phyloP scores from a whole-genome alignment of 805 yeast genomes.

The Pichia deserticola region DNA sequence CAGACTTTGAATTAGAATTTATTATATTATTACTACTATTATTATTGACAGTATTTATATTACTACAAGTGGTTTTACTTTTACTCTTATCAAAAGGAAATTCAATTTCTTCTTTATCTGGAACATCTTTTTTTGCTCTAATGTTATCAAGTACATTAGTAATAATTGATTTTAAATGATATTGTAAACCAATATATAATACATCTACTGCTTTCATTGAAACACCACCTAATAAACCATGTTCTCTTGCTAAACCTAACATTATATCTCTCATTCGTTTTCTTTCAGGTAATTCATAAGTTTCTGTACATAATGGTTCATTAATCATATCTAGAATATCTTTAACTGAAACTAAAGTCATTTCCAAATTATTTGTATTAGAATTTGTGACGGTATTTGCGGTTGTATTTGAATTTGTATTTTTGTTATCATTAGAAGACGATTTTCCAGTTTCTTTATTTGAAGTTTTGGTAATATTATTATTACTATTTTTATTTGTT shows the following conservation, averaged over 20 bases:
- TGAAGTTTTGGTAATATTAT: too few species aligned
- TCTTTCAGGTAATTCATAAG: conserved; percentile 75
- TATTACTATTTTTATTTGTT: conserved; percentile 23
- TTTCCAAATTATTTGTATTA: conserved; percentile 19
- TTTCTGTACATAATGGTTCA: conserved; percentile 71
- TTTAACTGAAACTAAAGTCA: conserved; percentile 80
- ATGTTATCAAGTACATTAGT: conserved; percentile 71
- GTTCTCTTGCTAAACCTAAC: conserved; percentile 79
- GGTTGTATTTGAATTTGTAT: not conserved
- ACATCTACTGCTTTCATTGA: conserved; percentile 74
- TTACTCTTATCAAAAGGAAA: too few species aligned
- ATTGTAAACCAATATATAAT: conserved; percentile 71
- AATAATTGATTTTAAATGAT: conserved; percentile 64
- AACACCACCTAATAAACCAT: conserved; percentile 80
- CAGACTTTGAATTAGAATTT: too few species aligned
- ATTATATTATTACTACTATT: not conserved
- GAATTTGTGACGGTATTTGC: not conserved
- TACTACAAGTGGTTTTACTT: not conserved
- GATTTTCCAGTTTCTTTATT: not conserved
- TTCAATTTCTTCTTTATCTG: conserved; percentile 13
- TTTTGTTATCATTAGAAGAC: not conserved
- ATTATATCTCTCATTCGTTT: conserved; percentile 61
- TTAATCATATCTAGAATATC: conserved; percentile 83
- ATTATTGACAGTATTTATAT: not conserved
- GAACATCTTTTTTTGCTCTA: conserved; percentile 40